A percentile compares a stretch with the other conserved stretches of the same genome.
These are phyloP conservation scores for Colletotrichum gigasporum DNA, from an alignment of 2,329 filamentous ascomycete species.

Conservation along the genomic window DNA sequence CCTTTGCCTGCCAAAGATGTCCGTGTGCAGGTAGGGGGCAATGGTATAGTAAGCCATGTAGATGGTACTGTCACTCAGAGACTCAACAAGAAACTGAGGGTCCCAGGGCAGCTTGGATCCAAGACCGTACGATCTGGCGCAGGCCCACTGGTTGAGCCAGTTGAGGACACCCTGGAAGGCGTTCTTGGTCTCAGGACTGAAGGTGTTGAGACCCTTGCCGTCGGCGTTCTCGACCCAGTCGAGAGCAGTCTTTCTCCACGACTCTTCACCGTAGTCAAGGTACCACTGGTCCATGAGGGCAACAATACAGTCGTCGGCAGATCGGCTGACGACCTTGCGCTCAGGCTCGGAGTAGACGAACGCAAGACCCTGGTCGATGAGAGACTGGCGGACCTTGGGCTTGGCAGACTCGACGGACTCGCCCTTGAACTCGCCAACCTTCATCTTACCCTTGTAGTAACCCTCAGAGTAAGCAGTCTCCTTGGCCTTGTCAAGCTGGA, in stretches of 20 bases:
- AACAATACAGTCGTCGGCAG: constrained; percentile 92
- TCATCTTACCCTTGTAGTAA: constrained; percentile 87
- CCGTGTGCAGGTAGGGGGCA: constrained; percentile 75
- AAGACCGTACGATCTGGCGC: constrained; percentile 88
- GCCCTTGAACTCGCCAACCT: constrained; percentile 87
- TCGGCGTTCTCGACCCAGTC: constrained; percentile 75
- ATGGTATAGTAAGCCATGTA: constrained; percentile 88
- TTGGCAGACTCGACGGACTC: constrained; percentile 88
- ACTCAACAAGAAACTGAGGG: constrained; percentile 88
- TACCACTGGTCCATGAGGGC: constrained; percentile 98
- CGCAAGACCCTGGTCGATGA: constrained; percentile 80
- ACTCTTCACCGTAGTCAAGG: constrained; percentile 91
- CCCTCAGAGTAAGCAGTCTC: constrained; percentile 97
- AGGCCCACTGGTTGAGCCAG: constrained; percentile 97
- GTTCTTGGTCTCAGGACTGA: constrained; percentile 78
- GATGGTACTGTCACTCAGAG: constrained; percentile 89
- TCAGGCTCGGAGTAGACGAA: constrained; percentile 96
- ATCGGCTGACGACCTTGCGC: constrained; percentile 86
- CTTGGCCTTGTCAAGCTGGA: constrained; percentile 88
- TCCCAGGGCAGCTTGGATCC: constrained; percentile 98
- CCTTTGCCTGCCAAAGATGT: constrained; percentile 82
- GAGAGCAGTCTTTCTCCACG: constrained; percentile 82
- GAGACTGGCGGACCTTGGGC: constrained; percentile 80
- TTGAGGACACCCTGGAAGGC: constrained; percentile 85
- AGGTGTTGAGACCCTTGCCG: constrained; percentile 79